Conservation (phyloP, 2,329 filamentous ascomycete genomes). For the Colletotrichum chrysophilum region DNA sequence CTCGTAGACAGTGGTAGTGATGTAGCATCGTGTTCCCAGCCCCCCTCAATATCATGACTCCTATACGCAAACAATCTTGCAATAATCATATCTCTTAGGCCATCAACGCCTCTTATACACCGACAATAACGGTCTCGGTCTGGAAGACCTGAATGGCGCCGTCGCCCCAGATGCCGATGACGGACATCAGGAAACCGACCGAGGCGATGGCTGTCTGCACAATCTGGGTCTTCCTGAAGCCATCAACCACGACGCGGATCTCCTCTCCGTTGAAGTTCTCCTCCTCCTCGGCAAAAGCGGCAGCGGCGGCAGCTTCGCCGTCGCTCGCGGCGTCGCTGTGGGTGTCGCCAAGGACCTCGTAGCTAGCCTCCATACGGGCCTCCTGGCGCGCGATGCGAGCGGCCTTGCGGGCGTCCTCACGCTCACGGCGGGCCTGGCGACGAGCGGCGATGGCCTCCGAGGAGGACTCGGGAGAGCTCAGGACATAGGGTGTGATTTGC, state of each 20-base stretch:
- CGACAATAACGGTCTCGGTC: constrained; percentile 22
- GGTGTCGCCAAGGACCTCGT: constrained; percentile 69
- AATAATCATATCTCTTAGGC: not conserved
- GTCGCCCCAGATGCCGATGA: constrained; percentile 72
- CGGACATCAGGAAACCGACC: constrained; percentile 64
- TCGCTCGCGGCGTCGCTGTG: constrained; percentile 51
- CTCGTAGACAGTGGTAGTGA: not conserved
- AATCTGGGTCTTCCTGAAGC: constrained; percentile 58
- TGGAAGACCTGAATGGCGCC: constrained; percentile 40
- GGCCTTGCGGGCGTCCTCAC: constrained; percentile 28
- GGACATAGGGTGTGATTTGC: constrained; percentile 50
- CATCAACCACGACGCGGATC: constrained; percentile 61
- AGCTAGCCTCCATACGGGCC: constrained; percentile 70
- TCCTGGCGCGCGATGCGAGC: constrained; percentile 32
- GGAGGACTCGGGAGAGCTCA: constrained; percentile 32
- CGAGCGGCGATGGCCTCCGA: constrained; percentile 27
- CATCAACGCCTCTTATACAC: constrained; percentile 1
- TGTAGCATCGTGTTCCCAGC: constrained; percentile 1
- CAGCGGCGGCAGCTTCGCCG: constrained; percentile 48
- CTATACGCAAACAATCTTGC: constrained; percentile 1
- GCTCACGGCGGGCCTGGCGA: constrained; percentile 29
- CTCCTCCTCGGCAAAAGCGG: constrained; percentile 43
- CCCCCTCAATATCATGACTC: constrained; percentile 7
- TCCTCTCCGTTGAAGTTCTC: constrained; percentile 66
- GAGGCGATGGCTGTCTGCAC: constrained; percentile 59